A percentile compares a stretch with the other conserved stretches of the same genome.
Evolutionary conservation across 75 land plant genomes (phyloP).

Genomic region (Pinus albicaulis): DNA sequence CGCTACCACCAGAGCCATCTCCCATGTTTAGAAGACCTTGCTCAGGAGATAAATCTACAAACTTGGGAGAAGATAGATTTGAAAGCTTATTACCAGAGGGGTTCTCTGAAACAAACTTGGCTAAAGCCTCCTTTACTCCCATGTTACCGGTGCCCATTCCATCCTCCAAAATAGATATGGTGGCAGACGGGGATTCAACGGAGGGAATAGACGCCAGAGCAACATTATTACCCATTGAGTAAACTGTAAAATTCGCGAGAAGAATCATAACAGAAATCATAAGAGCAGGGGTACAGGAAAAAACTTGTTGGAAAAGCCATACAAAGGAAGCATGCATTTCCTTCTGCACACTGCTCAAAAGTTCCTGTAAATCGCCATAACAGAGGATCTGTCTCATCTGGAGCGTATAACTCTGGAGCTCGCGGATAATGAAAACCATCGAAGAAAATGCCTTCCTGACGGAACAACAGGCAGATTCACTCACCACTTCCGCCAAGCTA

Average conservation of each 20-base stretch:
- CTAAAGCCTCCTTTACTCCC: not conserved
- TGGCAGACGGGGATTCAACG: constrained; percentile 11
- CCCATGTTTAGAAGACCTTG: constrained; percentile 24
- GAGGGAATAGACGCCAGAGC: constrained; percentile 37
- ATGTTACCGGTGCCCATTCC: not conserved
- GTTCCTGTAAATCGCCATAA: constrained; percentile 51
- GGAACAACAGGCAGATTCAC: constrained; percentile 55
- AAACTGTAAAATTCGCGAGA: constrained; percentile 85
- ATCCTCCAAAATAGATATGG: constrained; percentile 12
- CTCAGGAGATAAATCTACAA: constrained; percentile 1
- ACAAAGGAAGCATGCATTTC: constrained; percentile 89
- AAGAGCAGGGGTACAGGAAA: constrained; percentile 80
- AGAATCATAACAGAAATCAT: constrained; percentile 95
- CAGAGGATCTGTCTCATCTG: constrained; percentile 56
- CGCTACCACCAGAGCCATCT: constrained; percentile 32
- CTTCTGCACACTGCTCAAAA: constrained; percentile 56
- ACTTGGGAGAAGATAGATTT: constrained; percentile 15
- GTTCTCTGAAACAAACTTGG: constrained; percentile 20
- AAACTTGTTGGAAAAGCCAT: constrained; percentile 94
- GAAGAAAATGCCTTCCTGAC: constrained; percentile 88
- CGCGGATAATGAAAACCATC: constrained; percentile 85
- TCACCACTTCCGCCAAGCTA: constrained; percentile 18
- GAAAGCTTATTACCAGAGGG: constrained; percentile 16
- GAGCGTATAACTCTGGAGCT: constrained; percentile 72
- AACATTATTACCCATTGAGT: constrained; percentile 58